Conservation (phyloP, 441 rosid genomes). For the Rhodomyrtus psidioides region DNA sequence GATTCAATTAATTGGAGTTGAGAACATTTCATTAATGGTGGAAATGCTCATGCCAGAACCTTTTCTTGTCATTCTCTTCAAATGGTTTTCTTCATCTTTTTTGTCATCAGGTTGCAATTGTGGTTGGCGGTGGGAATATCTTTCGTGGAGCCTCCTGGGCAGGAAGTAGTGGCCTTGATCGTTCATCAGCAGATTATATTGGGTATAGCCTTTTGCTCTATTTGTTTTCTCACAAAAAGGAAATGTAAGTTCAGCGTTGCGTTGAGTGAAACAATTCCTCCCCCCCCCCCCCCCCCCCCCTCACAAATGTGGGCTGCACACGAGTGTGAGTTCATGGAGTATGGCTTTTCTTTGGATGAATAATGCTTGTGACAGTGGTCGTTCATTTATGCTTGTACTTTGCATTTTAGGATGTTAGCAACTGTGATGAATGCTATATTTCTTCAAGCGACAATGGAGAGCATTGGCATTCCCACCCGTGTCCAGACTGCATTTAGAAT, state of each 20-base stretch:
- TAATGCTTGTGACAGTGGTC: not conserved
- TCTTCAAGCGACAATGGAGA: slow-evolving; percentile 97
- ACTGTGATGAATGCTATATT: slow-evolving; percentile 94
- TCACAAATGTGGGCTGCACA: not conserved
- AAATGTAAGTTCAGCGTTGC: not conserved
- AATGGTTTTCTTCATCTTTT: not conserved
- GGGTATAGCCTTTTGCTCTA: slow-evolving; percentile 42
- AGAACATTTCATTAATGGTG: not conserved
- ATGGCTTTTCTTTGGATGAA: not conserved
- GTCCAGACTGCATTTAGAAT: slow-evolving; percentile 74
- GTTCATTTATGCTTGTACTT: not conserved
- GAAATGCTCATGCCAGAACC: not conserved
- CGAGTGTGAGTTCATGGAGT: not conserved
- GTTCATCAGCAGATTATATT: slow-evolving; percentile 89
- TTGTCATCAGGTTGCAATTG: slow-evolving; percentile 68
- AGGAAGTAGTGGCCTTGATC: slow-evolving; percentile 90
- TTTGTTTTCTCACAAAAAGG: not conserved
- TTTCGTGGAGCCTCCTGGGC: slow-evolving; percentile 92
- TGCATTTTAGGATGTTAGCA: slow-evolving; percentile 65
- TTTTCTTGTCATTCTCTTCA: not conserved
- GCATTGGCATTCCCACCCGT: slow-evolving; percentile 67
- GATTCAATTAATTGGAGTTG: not conserved
- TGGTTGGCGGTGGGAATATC: slow-evolving; percentile 94
- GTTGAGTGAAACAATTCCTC: not conserved
- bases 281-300: no score